phyloP scores from a whole-genome alignment of 2,329 filamentous ascomycete species.

The Lachnellula hyalina region DNA sequence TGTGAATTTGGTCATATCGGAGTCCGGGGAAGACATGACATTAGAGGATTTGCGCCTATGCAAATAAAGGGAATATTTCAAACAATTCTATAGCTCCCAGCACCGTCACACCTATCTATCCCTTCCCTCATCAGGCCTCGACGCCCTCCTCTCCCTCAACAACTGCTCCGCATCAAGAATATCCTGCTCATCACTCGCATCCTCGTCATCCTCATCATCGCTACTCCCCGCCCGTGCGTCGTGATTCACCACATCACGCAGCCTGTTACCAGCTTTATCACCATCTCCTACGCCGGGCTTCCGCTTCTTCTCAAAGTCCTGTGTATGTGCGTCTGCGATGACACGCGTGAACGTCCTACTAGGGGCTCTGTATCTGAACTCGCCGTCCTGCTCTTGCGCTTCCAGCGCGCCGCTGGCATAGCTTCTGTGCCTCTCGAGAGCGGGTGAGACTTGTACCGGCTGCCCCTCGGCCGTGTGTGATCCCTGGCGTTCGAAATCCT shows the following conservation, averaged over 20 bases:
- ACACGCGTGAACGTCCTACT: slow-evolving; percentile 50
- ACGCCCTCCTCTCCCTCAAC: slow-evolving; percentile 11
- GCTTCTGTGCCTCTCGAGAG: slow-evolving; percentile 17
- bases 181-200: slow-evolving; percentile 22
- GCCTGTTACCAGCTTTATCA: slow-evolving; percentile 5
- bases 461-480: background rate
- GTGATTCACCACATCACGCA: slow-evolving; percentile 11
- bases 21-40: too few relatives aligned
- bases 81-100: background rate
- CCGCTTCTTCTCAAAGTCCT: slow-evolving; percentile 84
- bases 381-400: slow-evolving; percentile 10
- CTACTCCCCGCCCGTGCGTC: slow-evolving; percentile 1
- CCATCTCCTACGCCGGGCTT: slow-evolving; percentile 28
- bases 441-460: slow-evolving; percentile 13
- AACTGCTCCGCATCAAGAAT: slow-evolving; percentile 20
- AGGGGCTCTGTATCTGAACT: slow-evolving; percentile 5
- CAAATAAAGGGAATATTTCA: background rate
- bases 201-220: slow-evolving; percentile 21
- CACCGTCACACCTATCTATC: background rate
- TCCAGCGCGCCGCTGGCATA: slow-evolving; percentile 20
- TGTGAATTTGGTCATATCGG: too few relatives aligned
- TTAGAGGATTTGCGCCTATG: too few relatives aligned
- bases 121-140: background rate
- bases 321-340: slow-evolving; percentile 78
- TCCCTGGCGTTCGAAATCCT: slow-evolving; percentile 10